Evolutionary conservation across 352 stramenopile genomes (phyloP).

Genomic region (Phytophthora capsici): DNA sequence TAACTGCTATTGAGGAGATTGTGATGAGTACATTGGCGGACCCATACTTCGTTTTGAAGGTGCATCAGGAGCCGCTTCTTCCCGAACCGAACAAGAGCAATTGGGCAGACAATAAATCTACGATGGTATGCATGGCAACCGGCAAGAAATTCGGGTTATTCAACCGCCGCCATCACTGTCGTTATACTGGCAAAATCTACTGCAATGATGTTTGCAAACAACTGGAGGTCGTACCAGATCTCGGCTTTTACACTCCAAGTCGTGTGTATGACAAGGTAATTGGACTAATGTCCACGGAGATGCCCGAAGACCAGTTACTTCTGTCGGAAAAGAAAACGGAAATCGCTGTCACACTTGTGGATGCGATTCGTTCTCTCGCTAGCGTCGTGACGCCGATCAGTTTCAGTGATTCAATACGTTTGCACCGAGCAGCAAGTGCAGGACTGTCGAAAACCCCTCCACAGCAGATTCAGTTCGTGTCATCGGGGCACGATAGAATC

Average conservation of each 20-base stretch:
- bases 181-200: slow-evolving; percentile 88
- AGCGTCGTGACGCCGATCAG: slow-evolving; percentile 70
- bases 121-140: slow-evolving; percentile 86
- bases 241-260: slow-evolving; percentile 81
- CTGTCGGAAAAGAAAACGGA: slow-evolving; percentile 89
- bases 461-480: slow-evolving; percentile 74
- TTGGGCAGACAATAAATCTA: slow-evolving; percentile 86
- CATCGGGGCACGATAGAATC: slow-evolving; percentile 49
- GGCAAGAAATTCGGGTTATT: slow-evolving; percentile 91
- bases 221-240: slow-evolving; percentile 78
- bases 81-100: slow-evolving; percentile 78
- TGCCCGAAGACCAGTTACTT: slow-evolving; percentile 82
- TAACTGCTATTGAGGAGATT: slow-evolving; percentile 77
- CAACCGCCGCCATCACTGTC: slow-evolving; percentile 88
- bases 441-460: slow-evolving; percentile 61
- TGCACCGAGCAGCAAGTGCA: slow-evolving; percentile 54
- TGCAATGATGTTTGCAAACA: slow-evolving; percentile 84
- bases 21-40: slow-evolving; percentile 85
- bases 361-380: slow-evolving; percentile 65
- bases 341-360: slow-evolving; percentile 85
- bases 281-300: slow-evolving; percentile 84
- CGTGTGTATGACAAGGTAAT: slow-evolving; percentile 83
- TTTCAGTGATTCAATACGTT: slow-evolving; percentile 69
- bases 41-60: slow-evolving; percentile 74
- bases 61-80: slow-evolving; percentile 62